A percentile compares a stretch with the other conserved stretches of the same genome.
Evolutionary conservation across 805 yeast genomes (phyloP).

Genomic region (Candida tibetensis): DNA sequence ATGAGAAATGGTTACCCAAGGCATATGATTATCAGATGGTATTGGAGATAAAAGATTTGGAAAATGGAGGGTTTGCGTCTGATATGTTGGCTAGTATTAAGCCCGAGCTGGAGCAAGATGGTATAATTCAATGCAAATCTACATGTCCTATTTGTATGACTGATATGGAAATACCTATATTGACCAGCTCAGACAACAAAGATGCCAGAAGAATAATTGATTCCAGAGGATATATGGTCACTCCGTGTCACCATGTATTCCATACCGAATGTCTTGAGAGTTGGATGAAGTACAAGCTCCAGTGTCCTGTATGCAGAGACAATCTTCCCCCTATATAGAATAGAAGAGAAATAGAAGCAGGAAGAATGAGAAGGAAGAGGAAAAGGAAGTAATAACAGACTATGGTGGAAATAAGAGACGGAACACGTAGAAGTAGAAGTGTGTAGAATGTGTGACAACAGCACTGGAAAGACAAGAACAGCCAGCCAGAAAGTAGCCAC

Average conservation of each 20-base stretch:
- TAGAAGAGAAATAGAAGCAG: too few species aligned
- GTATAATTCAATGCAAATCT: conserved; percentile 42
- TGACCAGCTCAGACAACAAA: conserved; percentile 14
- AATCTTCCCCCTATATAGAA: conserved; percentile 74
- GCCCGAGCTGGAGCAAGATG: conserved; percentile 20
- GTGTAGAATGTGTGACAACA: too few species aligned
- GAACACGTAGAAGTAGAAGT: too few species aligned
- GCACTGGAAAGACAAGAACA: too few species aligned
- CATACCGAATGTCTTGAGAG: conserved; percentile 84
- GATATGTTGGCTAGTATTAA: conserved; percentile 44
- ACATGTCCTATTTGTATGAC: conserved; percentile 93
- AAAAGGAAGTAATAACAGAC: too few species aligned
- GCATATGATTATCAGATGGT: conserved; percentile 82
- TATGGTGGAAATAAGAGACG: too few species aligned
- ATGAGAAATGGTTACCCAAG: conserved; percentile 69
- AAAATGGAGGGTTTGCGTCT: conserved; percentile 53
- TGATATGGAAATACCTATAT: conserved; percentile 58
- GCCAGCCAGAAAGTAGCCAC: too few species aligned
- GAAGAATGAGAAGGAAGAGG: too few species aligned
- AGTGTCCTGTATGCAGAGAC: conserved; percentile 90
- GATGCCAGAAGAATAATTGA: conserved; percentile 8
- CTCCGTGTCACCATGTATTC: conserved; percentile 90
- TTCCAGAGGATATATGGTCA: conserved; percentile 58
- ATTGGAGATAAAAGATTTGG: conserved; percentile 57
- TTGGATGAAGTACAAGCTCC: conserved; percentile 92